Evolutionary conservation across 345 rosid species (phyloP), one percentile per base, ranked within the genome.

Genomic region (Ricinus communis): DNA sequence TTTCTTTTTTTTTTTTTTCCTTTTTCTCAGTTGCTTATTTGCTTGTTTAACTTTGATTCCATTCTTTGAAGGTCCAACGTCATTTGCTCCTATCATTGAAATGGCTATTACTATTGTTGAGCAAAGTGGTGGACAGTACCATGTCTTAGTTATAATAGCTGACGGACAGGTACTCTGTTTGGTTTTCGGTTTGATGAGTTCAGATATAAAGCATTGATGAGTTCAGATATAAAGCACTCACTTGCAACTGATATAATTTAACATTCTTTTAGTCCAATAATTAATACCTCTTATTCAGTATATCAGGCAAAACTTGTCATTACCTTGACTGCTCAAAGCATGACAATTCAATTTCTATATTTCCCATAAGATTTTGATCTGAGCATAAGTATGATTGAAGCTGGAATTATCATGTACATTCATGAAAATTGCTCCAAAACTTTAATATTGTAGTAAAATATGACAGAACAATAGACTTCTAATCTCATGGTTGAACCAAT

Each of bases 31-130:
- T n/a, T 72, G 51, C 54, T 53, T 43, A 15, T 52, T 15, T 27
- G 52, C 50, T 43, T 40, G 13, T 41, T 36, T 45, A 64, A 24
- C 66, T 46, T 7, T 18, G 10, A 38, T 12, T 67, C 41, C 16
- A 66, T 43, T 72, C 66, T 57, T 53, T 68, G 59, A 79, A 93
- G 98, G 98, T 5, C 98, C 98, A 8, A 95, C 99, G n/a, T 92
- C 99, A 3, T 95, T 95, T 87, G 98, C 98, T 7, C 98, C 99
- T 0, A 53, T 92, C 61, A 89, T 95, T 69, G 98, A 95, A 65
- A 95, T 88, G 98, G 98, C 94, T 24, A 95, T 90, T 88, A 86
- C 94, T 28, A 89, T 90, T 66, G 99, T 95, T 71, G 94, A 90
- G 81, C 85, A 81, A 83, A 95, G 96, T 70, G 81, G 87, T 60